These are phyloP conservation scores for Cucurbita argyrosperma DNA, from an alignment of 306 rosid genomes.

Conservation along the genomic window DNA sequence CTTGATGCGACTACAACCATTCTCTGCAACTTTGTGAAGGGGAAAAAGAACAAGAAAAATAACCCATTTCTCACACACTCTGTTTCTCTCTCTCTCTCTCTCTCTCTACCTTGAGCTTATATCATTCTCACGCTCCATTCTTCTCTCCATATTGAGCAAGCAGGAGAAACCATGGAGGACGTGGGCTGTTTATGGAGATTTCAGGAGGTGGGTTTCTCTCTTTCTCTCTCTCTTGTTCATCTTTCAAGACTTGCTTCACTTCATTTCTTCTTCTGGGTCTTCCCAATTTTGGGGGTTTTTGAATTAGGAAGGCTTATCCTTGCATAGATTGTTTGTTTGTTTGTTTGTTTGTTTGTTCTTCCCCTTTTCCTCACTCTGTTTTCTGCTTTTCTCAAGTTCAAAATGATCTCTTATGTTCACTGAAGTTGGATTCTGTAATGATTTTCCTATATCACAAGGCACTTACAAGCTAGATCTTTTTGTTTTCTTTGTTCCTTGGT, in stretches of 20 bases:
- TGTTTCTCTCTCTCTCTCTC: conserved; percentile 6
- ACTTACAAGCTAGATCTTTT: neutral
- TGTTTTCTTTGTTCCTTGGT: neutral
- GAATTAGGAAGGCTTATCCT: neutral
- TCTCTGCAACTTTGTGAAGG: conserved; percentile 15
- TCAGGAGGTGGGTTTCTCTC: conserved; percentile 42
- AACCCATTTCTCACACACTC: neutral
- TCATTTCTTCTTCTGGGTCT: conserved; percentile 8
- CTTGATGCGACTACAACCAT: neutral
- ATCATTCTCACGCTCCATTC: too few species aligned
- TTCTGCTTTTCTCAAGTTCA: neutral
- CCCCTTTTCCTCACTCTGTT: neutral
- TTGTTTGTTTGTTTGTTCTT: neutral
- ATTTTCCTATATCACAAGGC: neutral
- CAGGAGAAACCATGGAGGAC: conserved; percentile 34
- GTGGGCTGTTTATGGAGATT: conserved; percentile 28
- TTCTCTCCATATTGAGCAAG: neutral
- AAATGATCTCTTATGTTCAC: neutral
- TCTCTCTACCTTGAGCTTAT: too few species aligned
- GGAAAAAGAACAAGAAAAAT: neutral
- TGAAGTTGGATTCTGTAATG: neutral
- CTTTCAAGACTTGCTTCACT: neutral
- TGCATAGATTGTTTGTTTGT: neutral
- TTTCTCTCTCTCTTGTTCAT: neutral
- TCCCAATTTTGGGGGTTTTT: neutral